Evolutionary conservation across 1,284 basidiomycete species (phyloP).

Genomic region (Salmacisia buchloeana): DNA sequence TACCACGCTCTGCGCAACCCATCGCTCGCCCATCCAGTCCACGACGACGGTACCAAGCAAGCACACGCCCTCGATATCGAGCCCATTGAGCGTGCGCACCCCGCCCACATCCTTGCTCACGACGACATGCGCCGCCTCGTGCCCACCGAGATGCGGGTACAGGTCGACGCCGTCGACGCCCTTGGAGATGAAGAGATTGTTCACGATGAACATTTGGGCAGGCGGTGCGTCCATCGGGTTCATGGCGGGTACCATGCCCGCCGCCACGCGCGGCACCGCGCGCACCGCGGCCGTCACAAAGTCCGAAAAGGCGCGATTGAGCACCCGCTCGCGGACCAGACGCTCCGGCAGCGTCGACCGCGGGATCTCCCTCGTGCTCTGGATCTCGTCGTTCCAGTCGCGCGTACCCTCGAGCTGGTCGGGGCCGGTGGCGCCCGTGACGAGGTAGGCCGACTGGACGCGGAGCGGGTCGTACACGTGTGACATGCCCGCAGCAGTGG

Average conservation of each 20-base stretch:
- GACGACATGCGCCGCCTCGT: slow-evolving; percentile 58
- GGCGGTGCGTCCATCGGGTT: slow-evolving; percentile 58
- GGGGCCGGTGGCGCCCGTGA: slow-evolving; percentile 55
- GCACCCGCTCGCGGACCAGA: slow-evolving; percentile 57
- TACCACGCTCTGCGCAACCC: slow-evolving; percentile 59
- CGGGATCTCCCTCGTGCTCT: slow-evolving; percentile 58
- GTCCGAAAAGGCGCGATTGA: slow-evolving; percentile 57
- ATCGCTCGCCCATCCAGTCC: slow-evolving; percentile 59
- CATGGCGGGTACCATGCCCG: slow-evolving; percentile 56
- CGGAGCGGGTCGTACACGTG: slow-evolving; percentile 56
- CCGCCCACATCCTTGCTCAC: slow-evolving; percentile 60
- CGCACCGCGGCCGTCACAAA: slow-evolving; percentile 57
- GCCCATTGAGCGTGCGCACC: slow-evolving; percentile 56
- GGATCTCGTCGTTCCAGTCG: slow-evolving; percentile 62
- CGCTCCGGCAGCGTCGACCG: slow-evolving; percentile 55
- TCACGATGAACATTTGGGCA: slow-evolving; percentile 58
- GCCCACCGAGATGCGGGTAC: slow-evolving; percentile 58
- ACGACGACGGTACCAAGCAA: slow-evolving; percentile 55
- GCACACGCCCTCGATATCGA: slow-evolving; percentile 54
- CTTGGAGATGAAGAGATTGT: slow-evolving; percentile 60
- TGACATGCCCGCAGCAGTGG: slow-evolving; percentile 18
- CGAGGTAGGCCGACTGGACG: slow-evolving; percentile 58
- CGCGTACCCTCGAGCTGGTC: slow-evolving; percentile 57
- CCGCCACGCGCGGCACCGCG: slow-evolving; percentile 56
- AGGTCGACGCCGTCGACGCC: slow-evolving; percentile 58